These are phyloP conservation scores for Byssothecium circinans DNA, from an alignment of 2,329 filamentous ascomycete genomes.

Conservation along the genomic window DNA sequence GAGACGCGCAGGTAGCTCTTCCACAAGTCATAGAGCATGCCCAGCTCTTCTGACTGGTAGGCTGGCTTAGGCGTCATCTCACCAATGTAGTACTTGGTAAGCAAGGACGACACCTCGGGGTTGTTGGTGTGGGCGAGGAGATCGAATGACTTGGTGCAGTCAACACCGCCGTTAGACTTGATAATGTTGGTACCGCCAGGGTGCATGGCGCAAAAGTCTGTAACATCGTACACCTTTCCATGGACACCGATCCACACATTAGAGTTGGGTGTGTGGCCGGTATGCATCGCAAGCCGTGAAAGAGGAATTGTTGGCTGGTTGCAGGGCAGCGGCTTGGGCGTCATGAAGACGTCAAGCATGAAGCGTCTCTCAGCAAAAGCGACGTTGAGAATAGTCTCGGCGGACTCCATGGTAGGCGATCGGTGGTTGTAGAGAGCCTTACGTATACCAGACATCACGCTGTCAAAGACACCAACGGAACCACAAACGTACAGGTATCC, in stretches of 20 bases:
- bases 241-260: conserved; percentile 82
- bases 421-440: conserved; percentile 52
- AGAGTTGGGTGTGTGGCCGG: conserved; percentile 35
- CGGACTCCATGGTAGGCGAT: conserved; percentile 25
- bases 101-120: conserved; percentile 62
- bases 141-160: conserved; percentile 91
- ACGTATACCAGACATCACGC: conserved; percentile 59
- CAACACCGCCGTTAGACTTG: conserved; percentile 78
- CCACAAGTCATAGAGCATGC: conserved; percentile 30
- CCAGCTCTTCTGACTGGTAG: conserved; percentile 22
- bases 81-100: conserved; percentile 30
- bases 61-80: conserved; percentile 25
- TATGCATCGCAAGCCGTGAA: conserved; percentile 25
- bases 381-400: conserved; percentile 23
- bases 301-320: conserved; percentile 27
- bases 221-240: conserved; percentile 86
- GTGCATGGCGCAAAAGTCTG: conserved; percentile 77
- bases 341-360: conserved; percentile 33
- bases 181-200: conserved; percentile 86
- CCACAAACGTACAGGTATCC: conserved; percentile 54
- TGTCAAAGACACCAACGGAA: conserved; percentile 55
- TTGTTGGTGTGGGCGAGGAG: conserved; percentile 87
- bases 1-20: conserved; percentile 21
- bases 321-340: conserved; percentile 26
- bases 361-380: conserved; percentile 29